phyloP scores from a whole-genome alignment of 148 eudicot genomes.

The Rhododendron henanense region DNA sequence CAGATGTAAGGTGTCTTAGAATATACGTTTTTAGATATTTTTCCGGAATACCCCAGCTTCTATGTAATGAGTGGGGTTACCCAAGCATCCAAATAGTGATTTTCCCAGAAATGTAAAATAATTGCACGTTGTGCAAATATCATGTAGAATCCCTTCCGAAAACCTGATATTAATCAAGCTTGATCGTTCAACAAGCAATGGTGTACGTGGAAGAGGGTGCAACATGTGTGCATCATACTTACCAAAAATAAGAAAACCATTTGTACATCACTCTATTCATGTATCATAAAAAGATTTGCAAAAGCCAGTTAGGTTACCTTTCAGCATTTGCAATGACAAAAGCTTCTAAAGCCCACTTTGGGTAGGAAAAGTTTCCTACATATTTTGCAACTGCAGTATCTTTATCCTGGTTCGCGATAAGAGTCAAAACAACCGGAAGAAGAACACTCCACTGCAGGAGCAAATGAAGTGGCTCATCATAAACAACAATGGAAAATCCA shows the following conservation, averaged over 20 bases:
- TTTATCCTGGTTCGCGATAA: slow-evolving; percentile 77
- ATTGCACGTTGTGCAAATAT: background rate
- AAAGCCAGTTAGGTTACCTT: slow-evolving; percentile 36
- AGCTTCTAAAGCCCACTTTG: slow-evolving; percentile 93
- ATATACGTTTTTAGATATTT: background rate
- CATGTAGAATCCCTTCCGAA: background rate
- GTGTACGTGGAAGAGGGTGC: background rate
- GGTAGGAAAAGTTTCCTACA: slow-evolving; percentile 45
- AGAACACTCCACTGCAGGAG: slow-evolving; percentile 82
- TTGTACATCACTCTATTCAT: background rate
- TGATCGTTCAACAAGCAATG: background rate
- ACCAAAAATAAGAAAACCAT: background rate
- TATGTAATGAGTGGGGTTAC: background rate
- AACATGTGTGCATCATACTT: background rate
- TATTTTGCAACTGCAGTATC: slow-evolving; percentile 36
- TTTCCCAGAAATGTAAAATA: background rate
- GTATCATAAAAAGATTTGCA: background rate
- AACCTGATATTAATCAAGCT: background rate
- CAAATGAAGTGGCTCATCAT: background rate
- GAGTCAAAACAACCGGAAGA: slow-evolving; percentile 87
- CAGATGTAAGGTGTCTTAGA: background rate
- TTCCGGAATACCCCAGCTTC: background rate
- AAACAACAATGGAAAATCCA: background rate
- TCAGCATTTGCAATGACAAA: slow-evolving; percentile 88
- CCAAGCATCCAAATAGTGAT: too few species aligned